Conservation (phyloP, 495 filamentous ascomycete species). For the Aspergillus olivimuriae region DNA sequence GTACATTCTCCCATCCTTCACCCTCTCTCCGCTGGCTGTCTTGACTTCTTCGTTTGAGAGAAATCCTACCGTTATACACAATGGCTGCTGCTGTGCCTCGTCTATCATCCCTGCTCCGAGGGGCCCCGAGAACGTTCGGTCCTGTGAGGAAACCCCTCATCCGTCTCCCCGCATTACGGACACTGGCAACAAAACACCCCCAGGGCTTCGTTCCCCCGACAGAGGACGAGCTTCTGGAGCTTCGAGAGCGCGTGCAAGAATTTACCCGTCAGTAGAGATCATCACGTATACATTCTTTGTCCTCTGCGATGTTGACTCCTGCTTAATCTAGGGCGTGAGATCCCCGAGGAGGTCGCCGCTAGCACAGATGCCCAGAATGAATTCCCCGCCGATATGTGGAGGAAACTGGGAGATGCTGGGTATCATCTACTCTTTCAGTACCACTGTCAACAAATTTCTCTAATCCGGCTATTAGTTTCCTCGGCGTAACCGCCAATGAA, state of each 20-base stretch:
- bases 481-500: constrained; percentile 92
- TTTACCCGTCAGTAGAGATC: constrained; percentile 56
- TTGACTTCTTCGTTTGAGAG: no score
- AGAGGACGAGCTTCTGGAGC: constrained; percentile 67
- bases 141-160: constrained; percentile 21
- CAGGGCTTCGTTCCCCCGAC: constrained; percentile 72
- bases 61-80: no score
- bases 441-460: background rate
- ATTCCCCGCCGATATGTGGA: constrained; percentile 90
- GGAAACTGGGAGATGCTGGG: constrained; percentile 84
- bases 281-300: background rate
- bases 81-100: constrained; percentile 21
- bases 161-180: constrained; percentile 27
- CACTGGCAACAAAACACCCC: constrained; percentile 71
- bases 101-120: constrained; percentile 21
- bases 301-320: background rate
- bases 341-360: constrained; percentile 76
- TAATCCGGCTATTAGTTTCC: constrained; percentile 44
- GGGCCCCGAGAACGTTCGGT: background rate
- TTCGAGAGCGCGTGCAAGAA: constrained; percentile 87
- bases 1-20: background rate
- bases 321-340: constrained; percentile 41
- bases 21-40: background rate
- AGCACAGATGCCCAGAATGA: constrained; percentile 77
- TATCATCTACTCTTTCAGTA: constrained; percentile 11